These are phyloP conservation scores for Vaccinium macrocarpon DNA, from an alignment of 148 eudicot genomes.

Conservation along the genomic window DNA sequence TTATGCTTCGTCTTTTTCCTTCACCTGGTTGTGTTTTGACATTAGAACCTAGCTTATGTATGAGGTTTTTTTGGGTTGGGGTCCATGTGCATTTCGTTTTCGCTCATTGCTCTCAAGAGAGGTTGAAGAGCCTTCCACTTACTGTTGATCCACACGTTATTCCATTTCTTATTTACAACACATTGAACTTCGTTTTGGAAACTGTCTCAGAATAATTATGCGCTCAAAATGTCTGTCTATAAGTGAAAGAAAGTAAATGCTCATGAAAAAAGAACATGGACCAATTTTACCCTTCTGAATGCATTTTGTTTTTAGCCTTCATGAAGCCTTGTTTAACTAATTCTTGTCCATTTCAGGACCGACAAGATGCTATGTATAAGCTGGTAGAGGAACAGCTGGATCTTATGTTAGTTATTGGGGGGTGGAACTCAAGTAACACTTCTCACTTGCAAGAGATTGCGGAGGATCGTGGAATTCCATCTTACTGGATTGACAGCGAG, in stretches of 20 bases:
- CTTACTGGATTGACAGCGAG: slow-evolving; percentile 94
- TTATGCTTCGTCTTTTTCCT: not conserved
- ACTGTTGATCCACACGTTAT: not conserved
- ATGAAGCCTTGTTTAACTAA: slow-evolving; percentile 6
- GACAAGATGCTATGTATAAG: slow-evolving; percentile 98
- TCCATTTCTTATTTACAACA: not conserved
- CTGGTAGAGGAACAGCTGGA: slow-evolving; percentile 76
- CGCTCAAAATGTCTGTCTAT: not conserved
- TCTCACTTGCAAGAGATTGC: slow-evolving; percentile 94
- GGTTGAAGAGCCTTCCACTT: not conserved
- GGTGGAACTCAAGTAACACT: slow-evolving; percentile 99
- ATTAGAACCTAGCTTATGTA: not conserved
- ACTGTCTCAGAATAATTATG: not conserved
- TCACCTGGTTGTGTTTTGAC: not conserved
- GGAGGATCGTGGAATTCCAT: slow-evolving; percentile 87
- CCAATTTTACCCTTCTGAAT: too few relatives aligned
- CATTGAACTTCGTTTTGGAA: not conserved
- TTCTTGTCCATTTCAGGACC: slow-evolving; percentile 50
- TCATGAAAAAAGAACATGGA: not conserved
- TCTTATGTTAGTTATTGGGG: slow-evolving; percentile 92
- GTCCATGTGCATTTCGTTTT: not conserved
- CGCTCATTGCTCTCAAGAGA: not conserved
- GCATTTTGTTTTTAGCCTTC: not conserved
- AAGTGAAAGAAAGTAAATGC: not conserved
- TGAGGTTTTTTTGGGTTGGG: not conserved